Evolutionary conservation across 495 filamentous ascomycete genomes (phyloP).

Genomic region (Xylaria longipes): DNA sequence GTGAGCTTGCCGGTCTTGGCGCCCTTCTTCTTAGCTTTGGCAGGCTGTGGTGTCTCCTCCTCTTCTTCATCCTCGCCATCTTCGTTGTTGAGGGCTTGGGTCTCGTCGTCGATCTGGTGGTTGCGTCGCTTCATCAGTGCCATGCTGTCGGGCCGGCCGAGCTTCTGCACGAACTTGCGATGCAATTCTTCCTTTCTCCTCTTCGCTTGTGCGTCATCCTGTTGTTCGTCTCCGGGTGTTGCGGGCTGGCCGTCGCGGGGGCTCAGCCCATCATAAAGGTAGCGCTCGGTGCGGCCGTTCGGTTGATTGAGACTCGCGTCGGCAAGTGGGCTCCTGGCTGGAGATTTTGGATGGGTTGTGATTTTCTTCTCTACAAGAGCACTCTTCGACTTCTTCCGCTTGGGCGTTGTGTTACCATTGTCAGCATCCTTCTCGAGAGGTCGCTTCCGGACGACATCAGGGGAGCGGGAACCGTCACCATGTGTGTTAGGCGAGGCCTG

Average conservation of each 20-base stretch:
- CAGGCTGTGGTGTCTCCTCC: slow-evolving; percentile 54
- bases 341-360: slow-evolving; percentile 31
- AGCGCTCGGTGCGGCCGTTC: slow-evolving; percentile 50
- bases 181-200: slow-evolving; percentile 74
- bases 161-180: slow-evolving; percentile 84
- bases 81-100: slow-evolving; percentile 51
- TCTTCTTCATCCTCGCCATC: slow-evolving; percentile 61
- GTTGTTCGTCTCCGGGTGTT: slow-evolving; percentile 49
- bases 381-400: slow-evolving; percentile 53
- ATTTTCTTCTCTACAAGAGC: slow-evolving; percentile 34
- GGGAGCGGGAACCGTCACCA: slow-evolving; percentile 19
- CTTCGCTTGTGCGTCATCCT: slow-evolving; percentile 54
- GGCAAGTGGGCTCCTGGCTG: slow-evolving; percentile 17
- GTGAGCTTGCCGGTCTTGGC: slow-evolving; percentile 86
- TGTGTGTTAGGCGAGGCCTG: slow-evolving; percentile 22
- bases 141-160: slow-evolving; percentile 83
- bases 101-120: slow-evolving; percentile 58
- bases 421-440: slow-evolving; percentile 51
- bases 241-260: slow-evolving; percentile 32
- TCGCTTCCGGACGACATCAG: slow-evolving; percentile 47
- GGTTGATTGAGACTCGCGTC: slow-evolving; percentile 28
- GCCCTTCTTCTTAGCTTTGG: slow-evolving; percentile 66
- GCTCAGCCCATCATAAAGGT: slow-evolving; percentile 49
- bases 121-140: slow-evolving; percentile 68
- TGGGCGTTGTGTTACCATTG: slow-evolving; percentile 42